Conservation (phyloP, 768 basidiomycete species). For the Rhizopogon sp. region DNA sequence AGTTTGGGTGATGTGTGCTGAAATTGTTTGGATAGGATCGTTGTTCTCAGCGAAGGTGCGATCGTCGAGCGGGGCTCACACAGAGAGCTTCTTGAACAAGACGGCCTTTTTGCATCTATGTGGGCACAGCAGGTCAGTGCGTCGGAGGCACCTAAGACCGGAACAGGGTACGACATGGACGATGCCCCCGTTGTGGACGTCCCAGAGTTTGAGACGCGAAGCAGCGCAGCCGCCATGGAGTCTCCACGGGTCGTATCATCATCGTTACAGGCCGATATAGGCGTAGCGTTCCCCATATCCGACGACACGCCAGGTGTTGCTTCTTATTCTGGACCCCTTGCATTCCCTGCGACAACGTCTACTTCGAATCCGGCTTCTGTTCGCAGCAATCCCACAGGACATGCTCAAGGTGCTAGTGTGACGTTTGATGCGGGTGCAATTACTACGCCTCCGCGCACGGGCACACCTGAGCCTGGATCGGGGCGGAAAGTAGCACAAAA, state of each 20-base stretch:
- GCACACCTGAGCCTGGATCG: slow-evolving; percentile 70
- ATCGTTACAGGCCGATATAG: slow-evolving; percentile 10
- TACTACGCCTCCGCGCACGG: slow-evolving; percentile 56
- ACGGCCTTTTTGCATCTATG: slow-evolving; percentile 78
- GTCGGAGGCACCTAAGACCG: slow-evolving; percentile 20
- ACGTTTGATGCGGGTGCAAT: slow-evolving; percentile 59
- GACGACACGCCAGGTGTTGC: slow-evolving; percentile 12
- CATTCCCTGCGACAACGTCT: slow-evolving; percentile 35
- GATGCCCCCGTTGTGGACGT: slow-evolving; percentile 15
- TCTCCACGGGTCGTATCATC: slow-evolving; percentile 12
- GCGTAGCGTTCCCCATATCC: slow-evolving; percentile 32
- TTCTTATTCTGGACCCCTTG: slow-evolving; percentile 26
- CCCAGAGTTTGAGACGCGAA: slow-evolving; percentile 13
- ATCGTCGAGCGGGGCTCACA: slow-evolving; percentile 82
- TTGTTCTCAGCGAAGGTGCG: slow-evolving; percentile 87
- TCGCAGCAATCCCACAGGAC: slow-evolving; percentile 20
- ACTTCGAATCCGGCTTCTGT: slow-evolving; percentile 20
- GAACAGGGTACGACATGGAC: slow-evolving; percentile 22
- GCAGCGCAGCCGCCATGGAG: slow-evolving; percentile 16
- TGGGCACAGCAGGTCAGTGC: slow-evolving; percentile 83
- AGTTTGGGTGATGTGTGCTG: background rate
- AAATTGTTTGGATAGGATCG: slow-evolving; percentile 48
- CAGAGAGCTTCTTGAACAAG: slow-evolving; percentile 64
- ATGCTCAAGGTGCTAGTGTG: slow-evolving; percentile 38
- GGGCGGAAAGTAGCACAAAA: slow-evolving; percentile 83